phyloP scores from a whole-genome alignment of 2,329 filamentous ascomycete genomes.

The Botryosphaeria dothidea region DNA sequence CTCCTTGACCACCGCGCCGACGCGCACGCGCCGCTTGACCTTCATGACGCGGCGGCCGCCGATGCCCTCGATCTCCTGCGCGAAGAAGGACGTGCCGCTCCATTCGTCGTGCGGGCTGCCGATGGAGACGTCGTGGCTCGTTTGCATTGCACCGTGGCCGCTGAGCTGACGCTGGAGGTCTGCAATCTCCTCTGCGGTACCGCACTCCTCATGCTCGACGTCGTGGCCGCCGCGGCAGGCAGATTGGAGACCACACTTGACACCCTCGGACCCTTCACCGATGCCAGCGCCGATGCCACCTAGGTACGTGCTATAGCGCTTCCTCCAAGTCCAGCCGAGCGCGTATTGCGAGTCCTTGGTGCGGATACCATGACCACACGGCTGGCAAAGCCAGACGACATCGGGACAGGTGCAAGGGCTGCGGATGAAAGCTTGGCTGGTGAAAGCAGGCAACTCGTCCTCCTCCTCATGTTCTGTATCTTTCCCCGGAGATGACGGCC shows the following conservation, averaged over 20 bases:
- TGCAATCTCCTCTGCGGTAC: constrained; percentile 1
- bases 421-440: constrained; percentile 51
- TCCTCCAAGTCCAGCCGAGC: constrained; percentile 85
- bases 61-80: constrained; percentile 89
- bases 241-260: constrained; percentile 80
- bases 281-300: constrained; percentile 84
- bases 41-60: constrained; percentile 87
- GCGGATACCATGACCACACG: constrained; percentile 73
- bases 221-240: constrained; percentile 74
- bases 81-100: constrained; percentile 70
- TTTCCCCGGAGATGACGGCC: constrained; percentile 8
- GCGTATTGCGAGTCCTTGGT: constrained; percentile 60
- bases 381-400: constrained; percentile 80
- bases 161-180: background rate
- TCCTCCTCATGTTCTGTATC: constrained; percentile 22
- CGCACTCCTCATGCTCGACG: constrained; percentile 83
- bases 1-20: constrained; percentile 84
- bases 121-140: constrained; percentile 18
- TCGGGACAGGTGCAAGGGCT: constrained; percentile 60
- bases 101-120: constrained; percentile 38
- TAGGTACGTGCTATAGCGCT: constrained; percentile 74
- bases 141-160: background rate
- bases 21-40: constrained; percentile 75
- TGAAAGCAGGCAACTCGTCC: constrained; percentile 36
- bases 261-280: constrained; percentile 83